Conservation (phyloP, 345 rosid species). For the Hibiscus trionum region DNA sequence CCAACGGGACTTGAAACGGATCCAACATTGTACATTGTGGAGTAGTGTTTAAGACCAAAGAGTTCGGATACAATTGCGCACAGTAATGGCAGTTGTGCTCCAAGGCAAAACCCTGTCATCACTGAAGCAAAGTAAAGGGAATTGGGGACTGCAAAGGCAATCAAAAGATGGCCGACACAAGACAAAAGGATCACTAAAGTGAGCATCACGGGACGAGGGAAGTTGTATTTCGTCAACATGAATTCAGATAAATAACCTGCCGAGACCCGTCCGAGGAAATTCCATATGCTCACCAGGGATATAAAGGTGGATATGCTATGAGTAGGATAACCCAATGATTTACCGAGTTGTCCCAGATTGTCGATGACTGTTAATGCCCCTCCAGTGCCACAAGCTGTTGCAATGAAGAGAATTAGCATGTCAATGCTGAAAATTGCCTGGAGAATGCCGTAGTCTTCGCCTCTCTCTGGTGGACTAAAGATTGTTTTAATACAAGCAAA, state of each 20-base stretch:
- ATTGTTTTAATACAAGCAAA: conserved; percentile 24
- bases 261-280: conserved; percentile 37
- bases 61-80: conserved; percentile 46
- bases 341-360: conserved; percentile 20
- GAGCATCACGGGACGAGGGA: conserved; percentile 38
- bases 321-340: conserved; percentile 30
- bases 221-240: conserved; percentile 28
- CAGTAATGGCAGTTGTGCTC: conserved; percentile 41
- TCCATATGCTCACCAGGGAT: conserved; percentile 50
- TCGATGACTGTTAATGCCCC: conserved; percentile 24
- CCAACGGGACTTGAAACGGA: conserved; percentile 41
- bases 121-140: conserved; percentile 42
- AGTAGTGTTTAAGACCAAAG: conserved; percentile 46
- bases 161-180: conserved; percentile 39
- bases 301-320: conserved; percentile 33
- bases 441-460: conserved; percentile 37
- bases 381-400: conserved; percentile 40
- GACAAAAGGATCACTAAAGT: conserved; percentile 32
- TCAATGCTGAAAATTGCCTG: conserved; percentile 48
- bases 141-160: conserved; percentile 35
- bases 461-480: conserved; percentile 40
- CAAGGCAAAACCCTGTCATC: conserved; percentile 43
- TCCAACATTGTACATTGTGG: conserved; percentile 40
- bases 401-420: conserved; percentile 41
- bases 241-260: conserved; percentile 38